Percentiles rank a stretch among this genome's conserved stretches.
Conservation (phyloP, 371 early-diverging fungal genomes). For the Mycotypha africana region DNA sequence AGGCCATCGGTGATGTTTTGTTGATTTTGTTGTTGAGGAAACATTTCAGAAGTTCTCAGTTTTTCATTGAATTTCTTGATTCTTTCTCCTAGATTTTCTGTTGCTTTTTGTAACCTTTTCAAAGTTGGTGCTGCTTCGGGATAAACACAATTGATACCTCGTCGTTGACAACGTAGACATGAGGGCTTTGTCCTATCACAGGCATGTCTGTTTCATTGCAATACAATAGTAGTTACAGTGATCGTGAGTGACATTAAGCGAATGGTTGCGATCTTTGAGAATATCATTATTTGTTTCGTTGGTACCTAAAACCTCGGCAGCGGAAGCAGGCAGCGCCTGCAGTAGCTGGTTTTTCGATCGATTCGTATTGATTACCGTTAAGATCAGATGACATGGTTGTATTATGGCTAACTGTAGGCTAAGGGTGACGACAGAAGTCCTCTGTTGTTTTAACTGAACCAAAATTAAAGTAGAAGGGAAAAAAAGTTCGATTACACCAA, state of each 20-base stretch:
- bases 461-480: no score
- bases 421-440: no score
- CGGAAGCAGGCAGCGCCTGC: conserved; percentile 37
- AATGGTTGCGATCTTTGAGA: background rate
- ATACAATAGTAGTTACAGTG: no score
- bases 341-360: conserved; percentile 5
- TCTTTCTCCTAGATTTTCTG: conserved; percentile 24
- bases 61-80: conserved; percentile 23
- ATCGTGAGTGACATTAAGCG: no score
- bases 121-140: conserved; percentile 36
- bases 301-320: conserved; percentile 43
- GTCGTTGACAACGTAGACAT: conserved; percentile 27
- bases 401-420: no score
- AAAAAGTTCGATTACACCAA: no score
- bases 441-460: no score
- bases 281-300: background rate
- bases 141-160: conserved; percentile 29
- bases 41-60: conserved; percentile 13
- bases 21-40: conserved; percentile 3
- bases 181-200: conserved; percentile 27
- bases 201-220: conserved; percentile 21
- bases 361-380: no score
- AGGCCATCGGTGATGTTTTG: conserved; percentile 10
- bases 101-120: conserved; percentile 24
- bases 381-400: no score